Evolutionary conservation across 352 stramenopile genomes (phyloP), one percentile per base, ranked within the genome.

Genomic region (Phytophthora sp.): DNA sequence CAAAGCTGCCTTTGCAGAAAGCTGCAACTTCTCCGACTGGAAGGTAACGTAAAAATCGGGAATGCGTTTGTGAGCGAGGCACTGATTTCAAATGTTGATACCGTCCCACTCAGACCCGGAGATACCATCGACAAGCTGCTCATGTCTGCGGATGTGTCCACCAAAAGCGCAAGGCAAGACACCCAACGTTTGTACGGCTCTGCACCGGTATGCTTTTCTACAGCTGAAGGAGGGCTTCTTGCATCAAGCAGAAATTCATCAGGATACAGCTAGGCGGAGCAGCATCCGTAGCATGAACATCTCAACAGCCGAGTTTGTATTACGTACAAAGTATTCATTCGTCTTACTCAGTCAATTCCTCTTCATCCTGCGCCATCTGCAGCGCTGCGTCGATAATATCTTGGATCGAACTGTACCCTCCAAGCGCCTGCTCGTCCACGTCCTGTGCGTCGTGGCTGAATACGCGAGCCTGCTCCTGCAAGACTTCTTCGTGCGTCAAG

Each of bases 71-170:
- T n/a, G n/a, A n/a, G n/a, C n/a, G n/a, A n/a, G n/a, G n/a, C n/a
- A n/a, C n/a, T n/a, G n/a, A n/a, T n/a, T n/a, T n/a, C n/a, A n/a
- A n/a, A n/a, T n/a, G n/a, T n/a, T n/a, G n/a, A n/a, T n/a, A n/a
- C n/a, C n/a, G n/a, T n/a, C n/a, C n/a, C n/a, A n/a, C 23, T 13
- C 37, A 64, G 46, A 46, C 44, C 21, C 20, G 76, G 76, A 24
- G 79, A 89, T 45, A 77, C 65, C 9, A 89, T 89, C 48, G 76
- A 87, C 54, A 82, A 68, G 15, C 64, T 88, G 23, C 48, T 88
- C 5, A 68, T 57, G 12, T 50, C 55, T 12, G 26, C 57, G 12
- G 63, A 73, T 26, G 55, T 52, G 21, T 51, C 66, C 11, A 50
- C 53, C 24, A 64, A 53, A 43, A 75, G 52, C 41, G 34, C 30